A percentile compares a stretch with the other conserved stretches of the same genome.
phyloP scores from a whole-genome alignment of 805 yeast genomes.

The Torulaspora indica region DNA sequence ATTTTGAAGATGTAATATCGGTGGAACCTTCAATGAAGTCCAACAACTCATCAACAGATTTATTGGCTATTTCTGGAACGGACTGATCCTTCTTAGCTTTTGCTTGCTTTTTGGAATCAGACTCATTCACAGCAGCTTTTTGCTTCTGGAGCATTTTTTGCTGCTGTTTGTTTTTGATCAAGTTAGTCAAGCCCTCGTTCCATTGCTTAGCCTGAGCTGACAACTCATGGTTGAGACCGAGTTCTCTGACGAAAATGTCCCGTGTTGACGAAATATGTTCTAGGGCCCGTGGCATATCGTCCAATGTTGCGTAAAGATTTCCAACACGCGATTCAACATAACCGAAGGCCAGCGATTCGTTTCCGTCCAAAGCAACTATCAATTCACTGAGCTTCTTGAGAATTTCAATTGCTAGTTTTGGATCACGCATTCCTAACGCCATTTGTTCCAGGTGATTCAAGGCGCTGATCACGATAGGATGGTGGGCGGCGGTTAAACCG shows the following conservation, averaged over 20 bases:
- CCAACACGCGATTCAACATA: conserved; percentile 65
- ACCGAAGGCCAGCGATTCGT: conserved; percentile 56
- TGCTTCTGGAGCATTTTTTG: conserved; percentile 29
- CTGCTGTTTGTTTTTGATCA: conserved; percentile 29
- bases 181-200: conserved; percentile 50
- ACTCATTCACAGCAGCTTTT: conserved; percentile 27
- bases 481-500: conserved; percentile 54
- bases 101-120: conserved; percentile 15
- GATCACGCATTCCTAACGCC: conserved; percentile 54
- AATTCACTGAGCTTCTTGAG: conserved; percentile 50
- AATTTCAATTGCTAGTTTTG: conserved; percentile 51
- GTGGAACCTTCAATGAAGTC: conserved; percentile 62
- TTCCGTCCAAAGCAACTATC: conserved; percentile 51
- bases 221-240: conserved; percentile 64
- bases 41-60: conserved; percentile 69
- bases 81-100: conserved; percentile 37
- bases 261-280: conserved; percentile 54
- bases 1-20: conserved; percentile 30
- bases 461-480: conserved; percentile 66
- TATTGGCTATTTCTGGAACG: conserved; percentile 53
- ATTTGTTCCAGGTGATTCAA: conserved; percentile 46
- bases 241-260: conserved; percentile 48
- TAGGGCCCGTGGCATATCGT: conserved; percentile 53
- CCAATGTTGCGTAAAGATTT: conserved; percentile 49
- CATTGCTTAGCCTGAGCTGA: conserved; percentile 67